Base-by-base conservation (phyloP, 192 early-diverging fungal species). In the Backusella tarrabulga region DNA sequence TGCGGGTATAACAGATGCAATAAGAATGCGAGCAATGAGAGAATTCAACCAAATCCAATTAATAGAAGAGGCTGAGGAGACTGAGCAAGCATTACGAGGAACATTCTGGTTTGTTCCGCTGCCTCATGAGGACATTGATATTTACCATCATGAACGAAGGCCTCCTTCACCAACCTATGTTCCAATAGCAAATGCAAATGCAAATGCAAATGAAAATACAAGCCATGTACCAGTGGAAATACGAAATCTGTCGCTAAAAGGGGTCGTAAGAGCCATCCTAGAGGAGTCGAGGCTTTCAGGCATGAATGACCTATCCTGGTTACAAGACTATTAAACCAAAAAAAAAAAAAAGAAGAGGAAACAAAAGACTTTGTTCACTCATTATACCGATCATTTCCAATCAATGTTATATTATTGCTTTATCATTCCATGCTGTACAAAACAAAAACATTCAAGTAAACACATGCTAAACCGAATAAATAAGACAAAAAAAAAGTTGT, bases 301-400 rank as follows among this genome's bases (percentile, higher is more conserved):
- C 42, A 50, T 68, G 8, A 63, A 74, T n/a, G 80, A 81, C 34
- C 29, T 81, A 6, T 44, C 50, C 14, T 81, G 80, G 80, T 70
- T 81, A 69, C 77, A 74, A 56, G 77, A 79, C 7, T 73, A 77
- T 11, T 60, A 60, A 60, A 1, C 29, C 6, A 54, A 21, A 21
- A 54, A 63, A 2, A 21, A 23, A 21, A 60, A 23, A 21, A 23
- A 21, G 26, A 23, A 23, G 2, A 26, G 0, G 0, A 23, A 11
- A 26, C 4, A 23, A 23, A 23, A 11, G 1, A 26, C 54, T 19
- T 54, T n/a, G 6, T n/a, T 56, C 9, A 56, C 15, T 46, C 46
- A 60, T 26, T 60, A 60, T 60, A 63, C 56, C 56, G 56, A 29
- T 26, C 21, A 9, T 12, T 29, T 29, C 3, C 7, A 23, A 63